Evolutionary conservation across 805 yeast genomes (phyloP).

Genomic region (Schwanniomyces yamadae): DNA sequence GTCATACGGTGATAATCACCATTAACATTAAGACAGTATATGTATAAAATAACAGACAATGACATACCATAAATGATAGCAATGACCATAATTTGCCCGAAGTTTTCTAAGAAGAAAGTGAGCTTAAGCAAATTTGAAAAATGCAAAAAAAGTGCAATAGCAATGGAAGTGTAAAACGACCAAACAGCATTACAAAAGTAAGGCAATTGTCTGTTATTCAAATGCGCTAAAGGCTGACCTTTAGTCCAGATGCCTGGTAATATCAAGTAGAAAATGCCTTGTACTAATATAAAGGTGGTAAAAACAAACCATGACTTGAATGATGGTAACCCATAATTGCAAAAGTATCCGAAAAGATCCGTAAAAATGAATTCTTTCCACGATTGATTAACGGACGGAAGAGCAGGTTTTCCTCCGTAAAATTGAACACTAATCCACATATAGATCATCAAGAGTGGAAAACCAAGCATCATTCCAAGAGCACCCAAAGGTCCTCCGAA

Average conservation of each 20-base stretch:
- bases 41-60: constrained; percentile 67
- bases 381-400: constrained; percentile 58
- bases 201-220: constrained; percentile 77
- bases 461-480: constrained; percentile 85
- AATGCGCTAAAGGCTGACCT: constrained; percentile 88
- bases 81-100: constrained; percentile 90
- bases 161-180: constrained; percentile 72
- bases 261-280: constrained; percentile 71
- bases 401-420: constrained; percentile 70
- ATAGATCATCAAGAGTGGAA: constrained; percentile 92
- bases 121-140: constrained; percentile 71
- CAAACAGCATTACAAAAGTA: constrained; percentile 92
- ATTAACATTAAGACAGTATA: constrained; percentile 61
- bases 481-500: constrained; percentile 95
- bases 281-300: constrained; percentile 64
- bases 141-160: constrained; percentile 61
- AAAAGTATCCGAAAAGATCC: constrained; percentile 45
- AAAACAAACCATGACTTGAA: constrained; percentile 67
- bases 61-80: constrained; percentile 78
- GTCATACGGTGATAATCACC: constrained; percentile 88
- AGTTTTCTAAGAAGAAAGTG: constrained; percentile 71
- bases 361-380: constrained; percentile 47
- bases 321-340: constrained; percentile 58
- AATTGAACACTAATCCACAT: constrained; percentile 91
- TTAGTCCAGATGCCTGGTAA: constrained; percentile 94